A percentile compares a stretch with the other conserved stretches of the same genome.
phyloP scores from a whole-genome alignment of 179 eudicot species.

The Silene noctiflora region DNA sequence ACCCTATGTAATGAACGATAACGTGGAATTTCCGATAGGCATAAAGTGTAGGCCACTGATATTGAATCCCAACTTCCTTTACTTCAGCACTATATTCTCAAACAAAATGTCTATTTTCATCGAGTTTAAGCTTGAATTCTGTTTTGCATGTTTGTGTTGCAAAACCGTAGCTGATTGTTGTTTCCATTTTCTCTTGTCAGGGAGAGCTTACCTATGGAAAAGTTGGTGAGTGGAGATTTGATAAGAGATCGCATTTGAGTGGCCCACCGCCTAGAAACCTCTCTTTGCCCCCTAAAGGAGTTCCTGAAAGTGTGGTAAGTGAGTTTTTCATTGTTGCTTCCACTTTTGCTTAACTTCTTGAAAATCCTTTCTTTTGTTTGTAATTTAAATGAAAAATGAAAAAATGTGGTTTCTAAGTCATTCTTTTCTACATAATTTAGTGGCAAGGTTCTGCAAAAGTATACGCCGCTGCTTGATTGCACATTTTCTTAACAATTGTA shows the following conservation, averaged over 20 bases:
- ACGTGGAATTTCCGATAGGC: not conserved
- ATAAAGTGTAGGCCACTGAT: slow-evolving; percentile 1
- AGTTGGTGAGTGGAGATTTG: slow-evolving; percentile 92
- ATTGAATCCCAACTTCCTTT: not conserved
- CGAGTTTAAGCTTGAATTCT: not conserved
- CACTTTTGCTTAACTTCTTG: not conserved
- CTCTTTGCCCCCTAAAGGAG: slow-evolving; percentile 82
- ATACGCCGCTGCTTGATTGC: not conserved
- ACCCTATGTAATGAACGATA: not conserved
- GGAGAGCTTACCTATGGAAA: slow-evolving; percentile 94
- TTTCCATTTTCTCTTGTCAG: slow-evolving; percentile 31
- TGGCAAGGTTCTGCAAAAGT: not conserved
- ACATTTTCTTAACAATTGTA: not conserved
- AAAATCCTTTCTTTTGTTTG: not conserved
- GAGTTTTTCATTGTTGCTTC: slow-evolving; percentile 1
- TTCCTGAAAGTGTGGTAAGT: slow-evolving; percentile 97
- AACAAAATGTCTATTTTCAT: not conserved
- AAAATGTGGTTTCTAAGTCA: too few species aligned
- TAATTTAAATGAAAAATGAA: too few species aligned
- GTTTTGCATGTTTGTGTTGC: not conserved
- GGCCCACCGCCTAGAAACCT: slow-evolving; percentile 79
- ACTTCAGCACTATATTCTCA: not conserved
- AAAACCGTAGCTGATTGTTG: not conserved
- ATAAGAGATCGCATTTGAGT: slow-evolving; percentile 71
- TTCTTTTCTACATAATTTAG: not conserved